phyloP scores from a whole-genome alignment of 352 stramenopile genomes.

The Phytophthora agathidicida region DNA sequence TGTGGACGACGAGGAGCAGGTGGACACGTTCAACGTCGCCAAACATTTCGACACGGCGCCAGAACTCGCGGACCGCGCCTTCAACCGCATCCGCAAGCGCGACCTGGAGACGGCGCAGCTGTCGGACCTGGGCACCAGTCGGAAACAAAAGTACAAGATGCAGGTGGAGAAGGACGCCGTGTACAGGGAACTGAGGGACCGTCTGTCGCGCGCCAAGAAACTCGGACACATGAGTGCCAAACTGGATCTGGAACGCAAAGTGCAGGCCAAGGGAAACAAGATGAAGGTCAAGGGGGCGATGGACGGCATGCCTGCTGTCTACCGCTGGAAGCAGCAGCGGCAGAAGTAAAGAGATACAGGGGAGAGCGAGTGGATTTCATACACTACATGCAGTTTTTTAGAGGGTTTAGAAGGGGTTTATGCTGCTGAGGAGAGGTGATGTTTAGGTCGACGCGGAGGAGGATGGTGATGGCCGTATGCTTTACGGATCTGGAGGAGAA shows the following conservation, averaged over 20 bases:
- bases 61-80: constrained; percentile 71
- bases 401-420: neutral
- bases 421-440: constrained; percentile 9
- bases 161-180: constrained; percentile 64
- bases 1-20: constrained; percentile 83
- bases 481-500: constrained; percentile 57
- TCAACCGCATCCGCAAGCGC: constrained; percentile 74
- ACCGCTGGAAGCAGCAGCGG: constrained; percentile 89
- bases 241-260: constrained; percentile 83
- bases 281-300: constrained; percentile 78
- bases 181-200: constrained; percentile 74
- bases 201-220: constrained; percentile 71
- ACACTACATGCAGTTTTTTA: constrained; percentile 26
- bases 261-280: constrained; percentile 87
- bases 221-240: constrained; percentile 74
- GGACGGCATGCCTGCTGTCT: constrained; percentile 76
- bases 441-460: constrained; percentile 10
- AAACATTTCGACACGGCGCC: constrained; percentile 92
- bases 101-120: constrained; percentile 60
- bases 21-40: constrained; percentile 89
- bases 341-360: constrained; percentile 61
- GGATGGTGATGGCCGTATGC: constrained; percentile 35
- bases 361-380: constrained; percentile 14
- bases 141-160: constrained; percentile 58
- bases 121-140: constrained; percentile 29